These are phyloP conservation scores for Claviceps humidiphila DNA, from an alignment of 2,329 filamentous ascomycete genomes.

Conservation along the genomic window DNA sequence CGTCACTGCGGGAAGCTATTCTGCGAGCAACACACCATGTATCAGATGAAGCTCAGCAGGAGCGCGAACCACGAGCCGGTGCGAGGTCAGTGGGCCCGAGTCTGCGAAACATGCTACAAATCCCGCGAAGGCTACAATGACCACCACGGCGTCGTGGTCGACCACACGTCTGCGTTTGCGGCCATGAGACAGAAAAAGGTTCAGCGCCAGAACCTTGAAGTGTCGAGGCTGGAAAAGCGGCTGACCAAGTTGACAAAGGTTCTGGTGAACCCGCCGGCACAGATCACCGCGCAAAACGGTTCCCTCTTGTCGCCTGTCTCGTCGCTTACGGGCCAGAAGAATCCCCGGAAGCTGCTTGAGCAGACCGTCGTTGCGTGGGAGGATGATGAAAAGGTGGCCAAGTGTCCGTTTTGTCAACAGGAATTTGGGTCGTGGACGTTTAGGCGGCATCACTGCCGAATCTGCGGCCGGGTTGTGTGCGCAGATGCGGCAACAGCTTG, in stretches of 20 bases:
- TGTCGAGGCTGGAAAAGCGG: constrained; percentile 80
- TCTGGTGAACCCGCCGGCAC: constrained; percentile 60
- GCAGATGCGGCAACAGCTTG: constrained; percentile 75
- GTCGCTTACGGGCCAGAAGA: constrained; percentile 53
- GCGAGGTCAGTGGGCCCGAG: constrained; percentile 81
- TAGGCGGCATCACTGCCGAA: constrained; percentile 82
- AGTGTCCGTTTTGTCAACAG: constrained; percentile 91
- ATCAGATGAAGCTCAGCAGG: constrained; percentile 93
- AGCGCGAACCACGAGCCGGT: constrained; percentile 83
- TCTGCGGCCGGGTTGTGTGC: constrained; percentile 88
- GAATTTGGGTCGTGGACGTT: constrained; percentile 92
- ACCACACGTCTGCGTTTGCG: constrained; percentile 61
- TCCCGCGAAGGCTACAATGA: constrained; percentile 93
- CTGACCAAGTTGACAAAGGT: constrained; percentile 81
- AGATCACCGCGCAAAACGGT: constrained; percentile 35
- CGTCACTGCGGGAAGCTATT: constrained; percentile 86
- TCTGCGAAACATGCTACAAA: constrained; percentile 99
- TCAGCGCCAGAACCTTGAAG: constrained; percentile 75
- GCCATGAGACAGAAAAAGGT: constrained; percentile 62
- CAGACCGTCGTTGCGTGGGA: constrained; percentile 94
- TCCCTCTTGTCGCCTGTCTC: constrained; percentile 49
- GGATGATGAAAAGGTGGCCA: constrained; percentile 66
- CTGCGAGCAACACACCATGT: constrained; percentile 98
- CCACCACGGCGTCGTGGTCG: constrained; percentile 55
- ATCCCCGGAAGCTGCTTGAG: constrained; percentile 67